Evolutionary conservation across 768 basidiomycete genomes (phyloP).

Genomic region (Tricholoma hemisulphureum): DNA sequence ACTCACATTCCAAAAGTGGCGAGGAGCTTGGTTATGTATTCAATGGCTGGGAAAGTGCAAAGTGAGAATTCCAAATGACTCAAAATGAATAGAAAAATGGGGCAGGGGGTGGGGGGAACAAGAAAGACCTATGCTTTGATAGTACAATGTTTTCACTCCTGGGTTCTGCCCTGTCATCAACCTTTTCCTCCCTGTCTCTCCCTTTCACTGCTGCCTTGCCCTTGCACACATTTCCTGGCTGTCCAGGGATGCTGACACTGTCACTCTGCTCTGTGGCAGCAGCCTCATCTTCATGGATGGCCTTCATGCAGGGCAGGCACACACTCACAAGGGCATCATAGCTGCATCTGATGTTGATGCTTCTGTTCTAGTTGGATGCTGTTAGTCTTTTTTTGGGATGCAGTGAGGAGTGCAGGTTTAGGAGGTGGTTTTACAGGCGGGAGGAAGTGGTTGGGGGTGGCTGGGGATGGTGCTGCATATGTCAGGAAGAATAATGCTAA

Average conservation of each 20-base stretch:
- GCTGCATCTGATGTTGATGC: conserved; percentile 83
- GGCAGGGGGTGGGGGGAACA: conserved; percentile 10
- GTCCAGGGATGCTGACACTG: conserved; percentile 18
- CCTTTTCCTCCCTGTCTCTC: conserved; percentile 50
- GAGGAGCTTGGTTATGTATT: conserved; percentile 71
- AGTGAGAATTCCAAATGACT: no score
- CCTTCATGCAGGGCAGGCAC: conserved; percentile 84
- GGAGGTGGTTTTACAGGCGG: conserved; percentile 18
- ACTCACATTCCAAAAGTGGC: conserved; percentile 78
- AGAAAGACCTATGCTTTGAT: conserved; percentile 68
- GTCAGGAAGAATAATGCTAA: conserved; percentile 3
- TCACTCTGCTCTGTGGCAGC: conserved; percentile 22
- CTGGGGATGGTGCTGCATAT: conserved; percentile 10
- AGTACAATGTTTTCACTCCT: conserved; percentile 89
- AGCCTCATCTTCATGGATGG: conserved; percentile 73
- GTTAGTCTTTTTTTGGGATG: conserved; percentile 88
- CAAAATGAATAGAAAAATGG: conserved; percentile 2
- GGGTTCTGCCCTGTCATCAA: conserved; percentile 85
- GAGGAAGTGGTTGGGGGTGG: conserved; percentile 18
- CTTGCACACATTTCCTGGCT: conserved; percentile 30
- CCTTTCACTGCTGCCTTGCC: conserved; percentile 47
- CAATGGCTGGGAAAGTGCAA: conserved; percentile 67
- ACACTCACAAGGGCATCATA: conserved; percentile 86
- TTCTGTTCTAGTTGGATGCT: conserved; percentile 96
- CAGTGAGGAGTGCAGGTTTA: conserved; percentile 61